Evolutionary conservation across 257 asterid genomes (phyloP).

Genomic region (Schizonepeta tenuifolia): DNA sequence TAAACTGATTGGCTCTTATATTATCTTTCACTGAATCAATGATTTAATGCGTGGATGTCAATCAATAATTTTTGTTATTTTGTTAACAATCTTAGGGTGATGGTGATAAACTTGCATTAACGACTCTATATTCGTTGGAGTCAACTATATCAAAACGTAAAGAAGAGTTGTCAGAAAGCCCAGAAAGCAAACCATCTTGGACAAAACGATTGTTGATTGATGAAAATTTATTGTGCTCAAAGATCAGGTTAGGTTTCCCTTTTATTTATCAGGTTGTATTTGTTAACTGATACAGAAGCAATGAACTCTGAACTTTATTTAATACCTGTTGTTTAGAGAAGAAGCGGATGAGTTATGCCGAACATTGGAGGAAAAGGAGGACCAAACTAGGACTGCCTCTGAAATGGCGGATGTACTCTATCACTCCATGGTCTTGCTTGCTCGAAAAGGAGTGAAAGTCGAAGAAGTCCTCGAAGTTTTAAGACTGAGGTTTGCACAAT

Average conservation of each 20-base stretch:
- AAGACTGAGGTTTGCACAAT: constrained; percentile 70
- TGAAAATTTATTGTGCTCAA: constrained; percentile 65
- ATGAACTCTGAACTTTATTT: not conserved
- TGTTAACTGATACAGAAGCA: not conserved
- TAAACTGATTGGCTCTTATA: not conserved
- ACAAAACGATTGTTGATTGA: constrained; percentile 73
- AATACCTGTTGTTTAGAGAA: constrained; percentile 47
- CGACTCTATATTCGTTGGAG: constrained; percentile 70
- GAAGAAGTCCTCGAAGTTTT: constrained; percentile 80
- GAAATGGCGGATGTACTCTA: constrained; percentile 88
- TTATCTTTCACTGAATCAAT: not conserved
- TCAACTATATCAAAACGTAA: constrained; percentile 70
- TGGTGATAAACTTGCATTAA: constrained; percentile 55
- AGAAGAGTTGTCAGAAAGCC: constrained; percentile 44
- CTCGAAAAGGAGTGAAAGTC: constrained; percentile 61
- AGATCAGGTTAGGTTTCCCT: constrained; percentile 59
- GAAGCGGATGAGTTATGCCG: constrained; percentile 91
- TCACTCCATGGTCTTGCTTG: constrained; percentile 79
- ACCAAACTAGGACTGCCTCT: constrained; percentile 58
- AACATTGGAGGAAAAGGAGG: constrained; percentile 82
- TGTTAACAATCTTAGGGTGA: constrained; percentile 45
- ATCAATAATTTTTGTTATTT: not conserved
- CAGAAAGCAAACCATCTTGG: constrained; percentile 75
- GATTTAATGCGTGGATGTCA: not conserved
- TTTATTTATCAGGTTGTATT: not conserved